Evolutionary conservation across 225 moss, liverwort and hornwort genomes (phyloP), one percentile per base, ranked within the genome.

Genomic region (Thuidium tamariscinum): DNA sequence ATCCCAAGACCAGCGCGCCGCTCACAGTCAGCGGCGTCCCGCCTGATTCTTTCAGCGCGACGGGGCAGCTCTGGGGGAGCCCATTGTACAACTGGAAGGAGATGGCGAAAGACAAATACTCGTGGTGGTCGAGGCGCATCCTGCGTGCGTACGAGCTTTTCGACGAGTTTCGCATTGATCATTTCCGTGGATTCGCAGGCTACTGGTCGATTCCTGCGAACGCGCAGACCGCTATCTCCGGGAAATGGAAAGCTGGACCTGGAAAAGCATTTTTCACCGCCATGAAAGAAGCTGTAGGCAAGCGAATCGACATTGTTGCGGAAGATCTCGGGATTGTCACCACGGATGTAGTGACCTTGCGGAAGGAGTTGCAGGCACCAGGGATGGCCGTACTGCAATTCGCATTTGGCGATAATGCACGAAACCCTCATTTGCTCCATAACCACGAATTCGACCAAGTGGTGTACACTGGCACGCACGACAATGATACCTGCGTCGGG

Each of bases 341-440:
- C 7, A 59, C 91, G 54, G 97, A 97, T 64, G 97, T 97, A 1
- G 89, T 96, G 20, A 87, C 92, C 25, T 55, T 97, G 55, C 92
- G 97, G 6, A 95, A 80, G 65, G 92, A 94, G 23, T 69, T 95
- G 6, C 89, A 90, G 1, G 96, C 95, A 8, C 95, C 97, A 2
- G 96, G 97, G 54, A 97, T 97, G 97, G 94, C 91, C 14, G 94
- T 97, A 20, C 91, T 97, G 41, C 97, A 96, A 26, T 97, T 97
- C 68, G 97, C 93, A 4, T 95, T 89, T 64, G 74, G 88, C 16
- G 80, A 89, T 48, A 92, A 92, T 74, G 29, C 93, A 15, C 76
- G 90, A 44, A 97, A 96, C 56, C 97, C 97, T 7, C 95, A 97
- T 48, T 27, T 97, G 74, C 91, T 91, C 9, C 97, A 97, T 17